Conservation (phyloP, 805 yeast genomes). For the Sungouiella blattae region DNA sequence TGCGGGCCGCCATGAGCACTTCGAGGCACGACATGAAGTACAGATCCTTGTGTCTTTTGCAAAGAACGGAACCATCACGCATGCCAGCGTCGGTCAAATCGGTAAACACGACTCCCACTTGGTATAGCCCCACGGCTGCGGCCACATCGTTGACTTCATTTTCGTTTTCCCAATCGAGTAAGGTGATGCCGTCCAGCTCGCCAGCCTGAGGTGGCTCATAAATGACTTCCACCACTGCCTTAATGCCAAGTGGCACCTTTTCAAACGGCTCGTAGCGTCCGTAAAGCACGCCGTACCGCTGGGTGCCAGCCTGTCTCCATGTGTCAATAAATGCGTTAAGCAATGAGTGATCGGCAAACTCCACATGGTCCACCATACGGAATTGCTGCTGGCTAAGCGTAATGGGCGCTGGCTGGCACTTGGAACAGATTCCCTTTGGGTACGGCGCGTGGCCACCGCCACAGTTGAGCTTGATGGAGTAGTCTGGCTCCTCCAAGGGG, state of each 20-base stretch:
- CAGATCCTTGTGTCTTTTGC: constrained; percentile 89
- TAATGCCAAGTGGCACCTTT: constrained; percentile 86
- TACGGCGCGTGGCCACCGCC: constrained; percentile 84
- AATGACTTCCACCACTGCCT: constrained; percentile 90
- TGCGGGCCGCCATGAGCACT: constrained; percentile 73
- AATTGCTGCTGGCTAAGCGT: constrained; percentile 86
- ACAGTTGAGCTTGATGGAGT: constrained; percentile 61
- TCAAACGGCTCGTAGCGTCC: constrained; percentile 80
- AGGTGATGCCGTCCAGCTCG: constrained; percentile 79
- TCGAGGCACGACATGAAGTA: constrained; percentile 89
- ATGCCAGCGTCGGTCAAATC: constrained; percentile 85
- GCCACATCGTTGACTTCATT: constrained; percentile 53
- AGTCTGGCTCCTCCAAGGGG: constrained; percentile 73
- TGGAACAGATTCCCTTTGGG: constrained; percentile 93
- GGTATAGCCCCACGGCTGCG: constrained; percentile 53
- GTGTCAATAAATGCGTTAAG: constrained; percentile 82
- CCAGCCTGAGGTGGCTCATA: constrained; percentile 90
- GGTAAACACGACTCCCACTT: constrained; percentile 83
- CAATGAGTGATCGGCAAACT: constrained; percentile 69
- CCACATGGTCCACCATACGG: constrained; percentile 97
- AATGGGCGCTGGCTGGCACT: constrained; percentile 95
- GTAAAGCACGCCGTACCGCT: constrained; percentile 79
- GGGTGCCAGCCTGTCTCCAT: constrained; percentile 88
- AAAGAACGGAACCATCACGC: constrained; percentile 84
- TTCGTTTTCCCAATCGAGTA: constrained; percentile 55